Base-by-base conservation (phyloP, 2,329 filamentous ascomycete species). In the Calycina herbarum region DNA sequence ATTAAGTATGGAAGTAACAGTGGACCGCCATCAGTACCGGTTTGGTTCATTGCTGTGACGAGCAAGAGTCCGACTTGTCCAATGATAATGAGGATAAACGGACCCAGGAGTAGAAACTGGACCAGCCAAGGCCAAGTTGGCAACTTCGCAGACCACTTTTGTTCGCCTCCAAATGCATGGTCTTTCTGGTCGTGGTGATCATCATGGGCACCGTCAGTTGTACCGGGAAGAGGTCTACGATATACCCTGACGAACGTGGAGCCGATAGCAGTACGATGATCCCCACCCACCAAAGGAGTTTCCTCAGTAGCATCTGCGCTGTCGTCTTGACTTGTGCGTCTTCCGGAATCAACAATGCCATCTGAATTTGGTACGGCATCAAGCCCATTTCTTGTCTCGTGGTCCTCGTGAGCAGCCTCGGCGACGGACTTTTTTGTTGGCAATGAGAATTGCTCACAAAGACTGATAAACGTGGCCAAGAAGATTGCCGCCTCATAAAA, bases 81-180 rank as follows among this genome's bases (percentile, higher is more conserved):
- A 17, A 92, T 79, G 24, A 98, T 77, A 66, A 95, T 89, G 57
- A 97, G 81, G 59, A 89, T 86, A 62, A 97, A 86, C 0, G 94
- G 93, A 0, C 87, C 91, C 10, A 96, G 80, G 17, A 97, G 75
- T 3, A 98, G 80, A 69, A 97, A 89, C 73, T 99, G 94, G 20
- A 96, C 72, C 54, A 95, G 78, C 95, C 95, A 99, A 20, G 91
- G 88, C 90, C 91, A 97, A 57, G 84, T 86, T 0, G 93, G 92
- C 63, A 98, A 80, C 45, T 84, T 84, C 3, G 85, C 85, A 61
- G 93, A 96, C 95, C 95, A 99, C 15, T 84, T 80, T 77, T 98
- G 95, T 75, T 98, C 95, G 62, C 86, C 80, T 13, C 85, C 85
- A 74, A 89, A 93, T 0, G 82, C 78, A 64, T 70, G 73, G 7